Conservation (phyloP, 1,284 basidiomycete genomes). For the Naganishia albida region DNA sequence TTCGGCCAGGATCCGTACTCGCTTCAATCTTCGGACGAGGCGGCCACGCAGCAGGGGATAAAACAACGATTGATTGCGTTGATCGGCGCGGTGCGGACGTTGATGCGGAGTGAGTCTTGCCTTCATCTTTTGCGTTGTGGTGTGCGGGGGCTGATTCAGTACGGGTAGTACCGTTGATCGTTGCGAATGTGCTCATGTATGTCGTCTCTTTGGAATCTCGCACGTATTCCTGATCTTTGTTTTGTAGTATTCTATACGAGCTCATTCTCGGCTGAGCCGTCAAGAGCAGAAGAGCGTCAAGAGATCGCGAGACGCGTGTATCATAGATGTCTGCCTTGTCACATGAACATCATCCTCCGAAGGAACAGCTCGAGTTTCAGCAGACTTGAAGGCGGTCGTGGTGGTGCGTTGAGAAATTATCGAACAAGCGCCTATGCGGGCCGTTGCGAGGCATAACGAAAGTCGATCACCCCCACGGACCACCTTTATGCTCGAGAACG, state of each 20-base stretch:
- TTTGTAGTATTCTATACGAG: slow-evolving; percentile 68
- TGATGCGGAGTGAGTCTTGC: slow-evolving; percentile 87
- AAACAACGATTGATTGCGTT: slow-evolving; percentile 87
- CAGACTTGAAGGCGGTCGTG: too few species aligned
- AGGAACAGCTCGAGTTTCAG: too few species aligned
- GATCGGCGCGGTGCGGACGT: slow-evolving; percentile 87
- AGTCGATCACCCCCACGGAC: too few species aligned
- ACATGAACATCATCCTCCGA: too few species aligned
- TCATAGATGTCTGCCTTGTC: too few species aligned
- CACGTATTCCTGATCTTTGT: slow-evolving; percentile 12
- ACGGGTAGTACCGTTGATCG: slow-evolving; percentile 77
- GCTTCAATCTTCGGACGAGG: slow-evolving; percentile 56
- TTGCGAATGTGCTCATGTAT: slow-evolving; percentile 70
- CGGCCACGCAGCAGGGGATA: slow-evolving; percentile 60
- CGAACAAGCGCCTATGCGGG: too few species aligned
- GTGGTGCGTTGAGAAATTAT: too few species aligned
- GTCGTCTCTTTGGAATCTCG: slow-evolving; percentile 29
- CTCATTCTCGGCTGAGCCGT: slow-evolving; percentile 62
- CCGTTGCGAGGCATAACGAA: too few species aligned
- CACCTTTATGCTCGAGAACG: too few species aligned
- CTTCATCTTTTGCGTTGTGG: slow-evolving; percentile 35
- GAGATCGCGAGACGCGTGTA: too few species aligned
- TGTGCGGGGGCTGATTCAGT: slow-evolving; percentile 33
- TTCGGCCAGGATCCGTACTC: slow-evolving; percentile 60
- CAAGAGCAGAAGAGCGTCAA: too few species aligned